phyloP scores from a whole-genome alignment of 2,329 filamentous ascomycete species.

The Aspergillus ruber region DNA sequence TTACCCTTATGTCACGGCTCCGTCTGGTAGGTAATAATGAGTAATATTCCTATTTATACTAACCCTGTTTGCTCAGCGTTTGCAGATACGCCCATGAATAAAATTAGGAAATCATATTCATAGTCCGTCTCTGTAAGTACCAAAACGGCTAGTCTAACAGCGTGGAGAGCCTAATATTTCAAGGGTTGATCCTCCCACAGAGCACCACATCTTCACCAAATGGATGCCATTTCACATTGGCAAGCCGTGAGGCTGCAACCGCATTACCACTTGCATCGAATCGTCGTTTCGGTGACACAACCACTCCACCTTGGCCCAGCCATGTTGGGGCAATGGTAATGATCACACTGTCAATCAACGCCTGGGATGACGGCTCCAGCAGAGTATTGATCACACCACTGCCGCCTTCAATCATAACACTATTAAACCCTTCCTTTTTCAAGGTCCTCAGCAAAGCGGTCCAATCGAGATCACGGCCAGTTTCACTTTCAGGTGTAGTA shows the following conservation, averaged over 20 bases:
- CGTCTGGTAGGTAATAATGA: too few relatives aligned
- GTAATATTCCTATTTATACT: too few relatives aligned
- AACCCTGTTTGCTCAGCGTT: too few relatives aligned
- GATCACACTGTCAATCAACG: constrained; percentile 66
- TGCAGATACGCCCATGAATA: too few relatives aligned
- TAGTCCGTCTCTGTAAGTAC: background rate
- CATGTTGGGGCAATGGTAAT: constrained; percentile 84
- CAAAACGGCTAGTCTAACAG: background rate
- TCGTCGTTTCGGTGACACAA: constrained; percentile 62
- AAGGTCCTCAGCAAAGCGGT: constrained; percentile 52
- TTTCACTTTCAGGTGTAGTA: constrained; percentile 1
- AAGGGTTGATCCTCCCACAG: constrained; percentile 53
- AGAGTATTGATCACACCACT: constrained; percentile 74
- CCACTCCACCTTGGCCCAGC: constrained; percentile 73
- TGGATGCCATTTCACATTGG: constrained; percentile 64
- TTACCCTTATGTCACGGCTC: too few relatives aligned
- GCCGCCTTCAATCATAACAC: constrained; percentile 88
- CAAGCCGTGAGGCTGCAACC: constrained; percentile 53
- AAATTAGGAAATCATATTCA: background rate
- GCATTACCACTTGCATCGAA: constrained; percentile 46
- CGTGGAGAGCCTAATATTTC: background rate
- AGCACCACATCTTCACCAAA: constrained; percentile 75
- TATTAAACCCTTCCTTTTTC: constrained; percentile 53
- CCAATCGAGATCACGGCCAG: constrained; percentile 47
- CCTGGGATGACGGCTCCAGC: constrained; percentile 50